Conservation (phyloP, 164 flowering plant genomes). For the Magnolia kwangsiensis region DNA sequence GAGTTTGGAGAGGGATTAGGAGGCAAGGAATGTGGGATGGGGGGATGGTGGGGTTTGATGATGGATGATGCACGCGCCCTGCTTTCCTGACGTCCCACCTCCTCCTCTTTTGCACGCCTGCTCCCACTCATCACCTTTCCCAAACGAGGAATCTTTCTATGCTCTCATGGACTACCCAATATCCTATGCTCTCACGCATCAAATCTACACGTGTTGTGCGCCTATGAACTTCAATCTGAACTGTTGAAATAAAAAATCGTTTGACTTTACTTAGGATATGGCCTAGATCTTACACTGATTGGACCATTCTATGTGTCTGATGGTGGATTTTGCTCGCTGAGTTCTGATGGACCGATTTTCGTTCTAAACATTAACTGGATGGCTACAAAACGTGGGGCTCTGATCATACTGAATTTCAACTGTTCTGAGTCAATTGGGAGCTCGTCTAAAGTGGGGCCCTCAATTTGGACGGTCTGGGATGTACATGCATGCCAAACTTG, state of each 20-base stretch:
- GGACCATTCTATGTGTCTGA: too few relatives aligned
- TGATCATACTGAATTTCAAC: too few relatives aligned
- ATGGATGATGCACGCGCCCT: slow-evolving; percentile 71
- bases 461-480: background rate
- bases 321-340: too few relatives aligned
- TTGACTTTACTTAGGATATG: too few relatives aligned
- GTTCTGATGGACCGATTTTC: too few relatives aligned
- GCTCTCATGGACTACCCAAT: background rate
- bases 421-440: too few relatives aligned
- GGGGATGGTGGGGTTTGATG: slow-evolving; percentile 52
- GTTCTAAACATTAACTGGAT: too few relatives aligned
- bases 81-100: slow-evolving; percentile 24
- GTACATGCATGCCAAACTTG: background rate
- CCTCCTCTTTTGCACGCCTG: slow-evolving; percentile 68
- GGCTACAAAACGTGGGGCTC: too few relatives aligned
- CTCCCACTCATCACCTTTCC: slow-evolving; percentile 47
- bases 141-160: background rate
- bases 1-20: slow-evolving; percentile 69
- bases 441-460: too few relatives aligned
- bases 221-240: background rate
- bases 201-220: background rate
- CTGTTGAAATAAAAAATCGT: background rate
- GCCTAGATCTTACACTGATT: too few relatives aligned
- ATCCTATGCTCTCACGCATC: background rate
- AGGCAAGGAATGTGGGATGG: slow-evolving; percentile 61